Evolutionary conservation across 805 yeast species (phyloP), one percentile per base, ranked within the genome.

Genomic region (Starmera dryadoides): DNA sequence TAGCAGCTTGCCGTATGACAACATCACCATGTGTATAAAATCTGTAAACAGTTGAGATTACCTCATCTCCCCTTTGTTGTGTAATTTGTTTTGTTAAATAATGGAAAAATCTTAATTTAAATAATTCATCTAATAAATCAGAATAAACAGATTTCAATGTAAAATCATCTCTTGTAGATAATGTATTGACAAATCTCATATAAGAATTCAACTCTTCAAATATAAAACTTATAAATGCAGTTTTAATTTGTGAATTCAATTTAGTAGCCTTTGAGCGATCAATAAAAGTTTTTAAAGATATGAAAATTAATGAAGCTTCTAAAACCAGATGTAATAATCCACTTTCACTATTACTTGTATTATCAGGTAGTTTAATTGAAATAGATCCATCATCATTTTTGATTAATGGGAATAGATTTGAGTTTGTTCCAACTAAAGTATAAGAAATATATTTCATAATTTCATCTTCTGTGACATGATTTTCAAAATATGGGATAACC

Each of bases 221-320:
- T 4, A 80, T 55, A 21, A 69, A 68, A 15, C 80, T 64, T 6
- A 71, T 43, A 33, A 81, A 74, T 1, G 95, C 83, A 30, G 76
- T 77, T 43, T 75, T 75, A 14, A 82, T 68, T 8, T 84, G 80
- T 4, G 82, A 73, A 19, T 55, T 44, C 17, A 53, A 47, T 4
- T 48, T 50, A 15, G 48, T 40, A 42, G 60, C 48, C 46, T 58
- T 56, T 33, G 50, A 36, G 18, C 48, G 36, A 30, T 60, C 63
- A 11, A 70, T 45, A 17, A 52, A 48, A 14, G 37, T 40, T 4
- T 55, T 58, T 28, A 86, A 58, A 33, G 64, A 56, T 37, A 71
- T 69, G 58, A 74, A 86, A 3, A 87, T 60, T 26, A 88, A 59
- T 0, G 86, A 91, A 1, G 87, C 82, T 56, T 88, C 96, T 31